Evolutionary conservation across 2,329 filamentous ascomycete species (phyloP).

Genomic region (Penicillium sp.): DNA sequence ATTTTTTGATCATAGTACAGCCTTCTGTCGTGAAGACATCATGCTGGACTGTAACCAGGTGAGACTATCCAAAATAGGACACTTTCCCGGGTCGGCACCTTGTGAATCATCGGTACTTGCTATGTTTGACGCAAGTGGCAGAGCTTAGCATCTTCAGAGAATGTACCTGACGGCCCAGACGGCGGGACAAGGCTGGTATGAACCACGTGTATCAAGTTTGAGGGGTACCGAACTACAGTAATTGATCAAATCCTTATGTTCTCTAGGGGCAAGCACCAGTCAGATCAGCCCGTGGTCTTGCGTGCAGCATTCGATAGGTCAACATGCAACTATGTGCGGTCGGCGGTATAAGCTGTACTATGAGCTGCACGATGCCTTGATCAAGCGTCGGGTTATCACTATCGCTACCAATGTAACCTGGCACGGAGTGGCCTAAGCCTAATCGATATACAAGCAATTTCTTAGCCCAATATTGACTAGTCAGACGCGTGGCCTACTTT

Average conservation of each 20-base stretch:
- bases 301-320: slow-evolving; percentile 4
- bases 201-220: not conserved
- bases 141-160: not conserved
- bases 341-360: not conserved
- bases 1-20: not conserved
- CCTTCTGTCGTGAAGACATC: not conserved
- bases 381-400: too few relatives aligned
- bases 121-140: not conserved
- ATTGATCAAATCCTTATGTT: not conserved
- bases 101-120: not conserved
- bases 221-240: not conserved
- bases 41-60: not conserved
- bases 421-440: not conserved
- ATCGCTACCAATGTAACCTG: slow-evolving; percentile 1
- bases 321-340: not conserved
- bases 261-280: not conserved
- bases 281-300: not conserved
- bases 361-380: not conserved
- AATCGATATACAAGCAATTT: not conserved
- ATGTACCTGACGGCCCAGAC: not conserved
- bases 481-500: not conserved
- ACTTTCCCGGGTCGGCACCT: not conserved
- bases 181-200: not conserved
- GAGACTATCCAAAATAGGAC: not conserved
- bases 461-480: not conserved